Evolutionary conservation across 2,329 filamentous ascomycete genomes (phyloP).

Genomic region (Trichoderma simmonsii): DNA sequence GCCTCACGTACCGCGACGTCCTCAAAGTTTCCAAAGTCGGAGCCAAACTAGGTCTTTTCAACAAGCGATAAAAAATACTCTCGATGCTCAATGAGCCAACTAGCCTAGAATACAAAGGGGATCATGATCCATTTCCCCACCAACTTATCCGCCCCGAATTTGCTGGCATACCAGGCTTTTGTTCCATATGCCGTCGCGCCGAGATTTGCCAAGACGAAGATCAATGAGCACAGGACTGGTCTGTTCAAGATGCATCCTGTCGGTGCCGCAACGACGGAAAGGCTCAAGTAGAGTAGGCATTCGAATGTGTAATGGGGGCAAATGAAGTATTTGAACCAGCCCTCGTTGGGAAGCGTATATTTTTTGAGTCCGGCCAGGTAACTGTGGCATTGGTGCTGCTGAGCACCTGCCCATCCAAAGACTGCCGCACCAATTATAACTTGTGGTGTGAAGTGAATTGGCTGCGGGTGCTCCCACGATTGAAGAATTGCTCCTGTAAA

Average conservation of each 20-base stretch:
- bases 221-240: slow-evolving; percentile 65
- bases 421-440: slow-evolving; percentile 51
- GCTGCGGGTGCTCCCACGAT: slow-evolving; percentile 29
- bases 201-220: slow-evolving; percentile 77
- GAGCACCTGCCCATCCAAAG: slow-evolving; percentile 66
- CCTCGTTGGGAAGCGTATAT: slow-evolving; percentile 75
- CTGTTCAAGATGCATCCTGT: slow-evolving; percentile 62
- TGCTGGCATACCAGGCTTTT: slow-evolving; percentile 72
- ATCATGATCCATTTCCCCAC: slow-evolving; percentile 71
- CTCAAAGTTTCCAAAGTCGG: slow-evolving; percentile 74
- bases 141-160: slow-evolving; percentile 67
- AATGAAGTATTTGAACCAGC: slow-evolving; percentile 68
- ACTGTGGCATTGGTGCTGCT: slow-evolving; percentile 72
- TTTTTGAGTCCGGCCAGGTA: slow-evolving; percentile 70
- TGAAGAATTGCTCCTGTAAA: slow-evolving; percentile 33
- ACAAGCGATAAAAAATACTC: slow-evolving; percentile 33
- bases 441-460: slow-evolving; percentile 25
- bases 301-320: slow-evolving; percentile 93
- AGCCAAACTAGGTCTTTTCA: slow-evolving; percentile 58
- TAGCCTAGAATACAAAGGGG: slow-evolving; percentile 58
- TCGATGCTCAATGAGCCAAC: background rate
- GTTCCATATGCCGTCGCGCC: slow-evolving; percentile 77
- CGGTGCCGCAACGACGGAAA: slow-evolving; percentile 73
- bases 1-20: slow-evolving; percentile 83
- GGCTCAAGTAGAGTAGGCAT: slow-evolving; percentile 75